A percentile compares a stretch with the other conserved stretches of the same genome.
Evolutionary conservation across 371 early-diverging fungal genomes (phyloP).

Genomic region (Mortierella sp.): DNA sequence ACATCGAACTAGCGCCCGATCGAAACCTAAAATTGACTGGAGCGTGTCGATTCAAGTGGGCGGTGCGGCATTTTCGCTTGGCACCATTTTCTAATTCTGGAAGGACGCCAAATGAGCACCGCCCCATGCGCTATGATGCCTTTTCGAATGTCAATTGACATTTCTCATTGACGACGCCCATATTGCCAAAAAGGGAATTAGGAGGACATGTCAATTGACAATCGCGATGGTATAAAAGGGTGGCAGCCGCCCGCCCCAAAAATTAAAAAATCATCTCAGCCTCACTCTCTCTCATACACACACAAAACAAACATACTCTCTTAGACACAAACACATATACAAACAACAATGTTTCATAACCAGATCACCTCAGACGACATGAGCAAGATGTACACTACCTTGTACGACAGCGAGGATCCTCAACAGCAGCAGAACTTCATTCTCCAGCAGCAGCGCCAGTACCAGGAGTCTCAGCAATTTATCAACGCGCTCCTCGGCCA

Average conservation of each 20-base stretch:
- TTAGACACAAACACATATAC: background rate
- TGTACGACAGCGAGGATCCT: conserved; percentile 42
- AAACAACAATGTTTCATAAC: background rate
- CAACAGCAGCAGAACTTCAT: conserved; percentile 28
- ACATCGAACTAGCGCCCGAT: too few relatives aligned
- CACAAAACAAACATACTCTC: background rate
- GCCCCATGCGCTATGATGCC: too few relatives aligned
- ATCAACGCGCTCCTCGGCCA: conserved; percentile 8
- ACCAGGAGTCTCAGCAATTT: conserved; percentile 8
- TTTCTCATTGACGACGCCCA: too few relatives aligned
- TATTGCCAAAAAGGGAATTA: too few relatives aligned
- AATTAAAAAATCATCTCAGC: background rate
- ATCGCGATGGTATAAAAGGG: background rate
- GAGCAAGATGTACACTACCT: conserved; percentile 47
- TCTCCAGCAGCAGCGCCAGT: conserved; percentile 16
- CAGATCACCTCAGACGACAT: conserved; percentile 28
- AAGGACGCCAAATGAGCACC: too few relatives aligned
- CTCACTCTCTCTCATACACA: background rate
- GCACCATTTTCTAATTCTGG: too few relatives aligned
- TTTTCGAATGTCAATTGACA: too few relatives aligned
- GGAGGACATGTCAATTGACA: background rate
- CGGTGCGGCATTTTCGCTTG: too few relatives aligned
- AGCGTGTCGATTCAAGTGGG: too few relatives aligned
- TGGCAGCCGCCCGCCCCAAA: background rate
- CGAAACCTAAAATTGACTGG: too few relatives aligned